Conservation (phyloP, 2,329 filamentous ascomycete species). For the Aspergillus sp. region DNA sequence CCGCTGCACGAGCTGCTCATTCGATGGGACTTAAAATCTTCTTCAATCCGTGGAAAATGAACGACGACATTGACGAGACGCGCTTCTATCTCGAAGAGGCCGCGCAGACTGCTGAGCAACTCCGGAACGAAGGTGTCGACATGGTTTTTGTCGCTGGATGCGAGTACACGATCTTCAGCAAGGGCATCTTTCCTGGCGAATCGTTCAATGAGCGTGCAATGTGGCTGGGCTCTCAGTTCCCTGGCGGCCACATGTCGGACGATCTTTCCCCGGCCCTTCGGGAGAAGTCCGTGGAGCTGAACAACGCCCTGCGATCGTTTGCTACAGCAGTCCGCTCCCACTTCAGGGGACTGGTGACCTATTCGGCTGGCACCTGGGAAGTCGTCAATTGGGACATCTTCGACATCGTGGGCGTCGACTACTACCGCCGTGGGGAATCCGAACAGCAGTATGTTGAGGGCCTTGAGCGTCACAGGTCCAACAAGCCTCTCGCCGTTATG, state of each 20-base stretch:
- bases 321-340: conserved; percentile 1
- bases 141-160: conserved; percentile 12
- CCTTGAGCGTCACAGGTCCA: conserved; percentile 3
- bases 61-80: conserved; percentile 6
- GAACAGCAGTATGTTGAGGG: conserved; percentile 11
- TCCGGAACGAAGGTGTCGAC: conserved; percentile 6
- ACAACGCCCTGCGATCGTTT: conserved; percentile 8
- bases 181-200: conserved; percentile 10
- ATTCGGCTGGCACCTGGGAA: conserved; percentile 15
- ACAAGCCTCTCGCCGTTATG: conserved; percentile 13
- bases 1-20: conserved; percentile 6
- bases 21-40: conserved; percentile 9
- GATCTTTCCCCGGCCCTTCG: conserved; percentile 5
- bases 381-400: conserved; percentile 16
- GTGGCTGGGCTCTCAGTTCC: conserved; percentile 7
- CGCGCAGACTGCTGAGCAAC: conserved; percentile 3
- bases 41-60: conserved; percentile 16
- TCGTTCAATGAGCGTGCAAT: conserved; percentile 11
- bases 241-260: conserved; percentile 1
- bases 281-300: conserved; percentile 8
- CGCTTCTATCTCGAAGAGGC: conserved; percentile 8
- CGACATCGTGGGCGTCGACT: conserved; percentile 15
- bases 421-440: conserved; percentile 12
- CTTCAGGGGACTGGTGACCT: conserved; percentile 7
- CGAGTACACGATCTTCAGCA: conserved; percentile 14